Evolutionary conservation across 768 basidiomycete genomes (phyloP), one percentile per base, ranked within the genome.

Genomic region (Russula abietina): DNA sequence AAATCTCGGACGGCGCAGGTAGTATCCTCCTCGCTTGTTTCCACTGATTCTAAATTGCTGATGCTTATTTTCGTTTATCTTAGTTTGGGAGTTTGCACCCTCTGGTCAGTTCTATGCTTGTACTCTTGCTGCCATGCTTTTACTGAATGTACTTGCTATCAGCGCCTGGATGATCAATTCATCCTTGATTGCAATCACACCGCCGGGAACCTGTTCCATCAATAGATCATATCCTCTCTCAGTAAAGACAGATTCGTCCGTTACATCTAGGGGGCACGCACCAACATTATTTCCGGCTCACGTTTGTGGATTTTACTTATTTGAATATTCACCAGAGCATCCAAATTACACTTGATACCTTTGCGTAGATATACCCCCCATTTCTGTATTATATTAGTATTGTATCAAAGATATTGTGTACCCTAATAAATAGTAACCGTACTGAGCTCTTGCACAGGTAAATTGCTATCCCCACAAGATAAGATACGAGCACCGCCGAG

Each of bases 1-100:
- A 63, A 16, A 14, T 28, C 26, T 3, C 62, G 59, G 19, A 63
- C 62, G 2, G 51, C 53, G n/a, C 62, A 63, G 45, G 62, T 59
- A 30, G 11, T 11, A 19, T 57, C 22, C 19, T 24, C 7, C 36
- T 16, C 12, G 39, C 4, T 41, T 19, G 26, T 41, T 4, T 26
- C 11, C n/a, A 19, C 24, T 50, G 16, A 36, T 57, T 22, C 10
- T n/a, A 46, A 9, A 22, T 30, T 28, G 9, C 36, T 62, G 14
- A 46, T 57, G 14, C 9, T n/a, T 33, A 22, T 33, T 46, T 22
- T 22, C 12, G 16, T 28, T 6, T 55, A 43, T 55, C 17, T 17
- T 57, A 46, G 61, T 45, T 57, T 19, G 61, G 61, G n/a, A 57
- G 61, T 22, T 12, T 62, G 26, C 24, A 46, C 11, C 50, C 49